These are phyloP conservation scores for Vigna hirtella DNA, from an alignment of 306 rosid genomes.

Conservation along the genomic window DNA sequence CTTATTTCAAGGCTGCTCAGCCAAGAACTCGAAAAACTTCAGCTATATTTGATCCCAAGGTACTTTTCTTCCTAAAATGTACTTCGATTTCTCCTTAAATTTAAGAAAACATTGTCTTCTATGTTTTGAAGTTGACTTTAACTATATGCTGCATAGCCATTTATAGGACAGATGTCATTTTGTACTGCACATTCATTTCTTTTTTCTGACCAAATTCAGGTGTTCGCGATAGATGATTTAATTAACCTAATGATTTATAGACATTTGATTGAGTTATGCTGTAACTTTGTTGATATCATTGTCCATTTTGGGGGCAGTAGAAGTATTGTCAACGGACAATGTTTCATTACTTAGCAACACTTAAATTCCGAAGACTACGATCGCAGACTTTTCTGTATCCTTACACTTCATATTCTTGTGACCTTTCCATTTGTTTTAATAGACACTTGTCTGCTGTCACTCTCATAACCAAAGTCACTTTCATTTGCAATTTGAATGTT, in stretches of 20 bases:
- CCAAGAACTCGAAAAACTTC: conserved; percentile 53
- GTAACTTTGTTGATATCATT: neutral
- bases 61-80: conserved; percentile 46
- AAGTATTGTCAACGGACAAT: conserved; percentile 2
- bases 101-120: neutral
- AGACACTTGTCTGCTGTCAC: conserved; percentile 21
- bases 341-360: neutral
- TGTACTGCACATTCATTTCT: neutral
- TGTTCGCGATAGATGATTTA: neutral
- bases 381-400: conserved; percentile 9
- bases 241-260: neutral
- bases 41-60: conserved; percentile 64
- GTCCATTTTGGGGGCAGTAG: neutral
- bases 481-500: conserved; percentile 27
- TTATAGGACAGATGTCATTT: conserved; percentile 6
- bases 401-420: conserved; percentile 34
- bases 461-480: neutral
- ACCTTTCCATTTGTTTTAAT: conserved; percentile 19
- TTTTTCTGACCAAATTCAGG: conserved; percentile 8
- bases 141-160: neutral
- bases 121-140: conserved; percentile 26
- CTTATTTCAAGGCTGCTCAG: conserved; percentile 60
- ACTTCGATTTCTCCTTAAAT: conserved; percentile 15
- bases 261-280: conserved; percentile 19
- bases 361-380: conserved; percentile 20